Conservation (phyloP, 2,329 filamentous ascomycete genomes). For the Akanthomyces lecanii region DNA sequence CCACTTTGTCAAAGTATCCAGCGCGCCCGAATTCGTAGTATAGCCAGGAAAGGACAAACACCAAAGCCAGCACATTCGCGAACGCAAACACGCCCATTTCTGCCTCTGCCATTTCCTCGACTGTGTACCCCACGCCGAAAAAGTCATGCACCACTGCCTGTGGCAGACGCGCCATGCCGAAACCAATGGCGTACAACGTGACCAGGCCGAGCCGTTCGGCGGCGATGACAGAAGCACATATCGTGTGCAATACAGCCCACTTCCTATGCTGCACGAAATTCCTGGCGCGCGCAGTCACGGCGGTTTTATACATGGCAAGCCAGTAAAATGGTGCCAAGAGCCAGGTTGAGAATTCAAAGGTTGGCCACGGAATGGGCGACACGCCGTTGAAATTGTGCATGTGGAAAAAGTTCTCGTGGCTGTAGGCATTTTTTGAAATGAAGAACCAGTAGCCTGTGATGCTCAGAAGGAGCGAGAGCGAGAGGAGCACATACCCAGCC, state of each 20-base stretch:
- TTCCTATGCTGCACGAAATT: slow-evolving; percentile 1
- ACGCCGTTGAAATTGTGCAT: background rate
- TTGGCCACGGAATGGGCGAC: background rate
- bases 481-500: slow-evolving; percentile 6
- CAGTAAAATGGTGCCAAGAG: background rate
- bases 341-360: background rate
- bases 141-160: background rate
- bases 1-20: background rate
- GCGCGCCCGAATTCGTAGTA: background rate
- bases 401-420: background rate
- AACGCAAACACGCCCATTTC: slow-evolving; percentile 5
- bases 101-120: slow-evolving; percentile 3
- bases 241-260: slow-evolving; percentile 15
- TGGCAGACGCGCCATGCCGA: background rate
- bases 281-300: background rate
- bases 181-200: background rate
- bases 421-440: background rate
- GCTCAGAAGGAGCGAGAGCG: slow-evolving; percentile 10
- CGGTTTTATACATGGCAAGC: slow-evolving; percentile 9
- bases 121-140: background rate
- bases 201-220: background rate
- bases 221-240: background rate
- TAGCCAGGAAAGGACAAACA: background rate
- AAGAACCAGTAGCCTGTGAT: slow-evolving; percentile 8
- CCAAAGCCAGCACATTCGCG: background rate